phyloP scores from a whole-genome alignment of 257 asterid genomes.

The Lantana camara region DNA sequence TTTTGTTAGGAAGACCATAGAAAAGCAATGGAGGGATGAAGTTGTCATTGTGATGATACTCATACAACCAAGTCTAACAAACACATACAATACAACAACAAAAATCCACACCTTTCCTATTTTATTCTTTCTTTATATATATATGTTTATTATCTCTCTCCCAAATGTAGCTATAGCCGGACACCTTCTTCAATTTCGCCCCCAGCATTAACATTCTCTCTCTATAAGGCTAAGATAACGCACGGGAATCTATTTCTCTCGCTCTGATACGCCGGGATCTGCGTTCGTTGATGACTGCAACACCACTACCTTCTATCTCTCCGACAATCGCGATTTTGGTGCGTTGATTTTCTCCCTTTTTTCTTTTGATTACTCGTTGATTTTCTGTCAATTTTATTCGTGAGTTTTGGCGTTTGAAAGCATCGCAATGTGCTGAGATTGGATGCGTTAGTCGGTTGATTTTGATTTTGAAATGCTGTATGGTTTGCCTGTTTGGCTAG shows the following conservation, averaged over 20 bases:
- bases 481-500: constrained; percentile 2
- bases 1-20: constrained; percentile 19
- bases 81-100: constrained; percentile 17
- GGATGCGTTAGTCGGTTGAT: constrained; percentile 14
- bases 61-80: constrained; percentile 11
- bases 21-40: constrained; percentile 4
- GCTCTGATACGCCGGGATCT: constrained; percentile 49
- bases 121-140: constrained; percentile 4
- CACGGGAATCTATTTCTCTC: constrained; percentile 33
- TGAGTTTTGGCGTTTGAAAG: constrained; percentile 17
- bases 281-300: constrained; percentile 42
- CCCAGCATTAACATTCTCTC: constrained; percentile 15
- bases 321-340: constrained; percentile 25
- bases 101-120: constrained; percentile 12
- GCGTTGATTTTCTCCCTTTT: constrained; percentile 24
- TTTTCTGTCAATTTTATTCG: constrained; percentile 9
- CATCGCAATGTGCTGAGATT: constrained; percentile 27
- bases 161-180: constrained; percentile 25
- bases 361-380: not conserved
- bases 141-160: not conserved
- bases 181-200: constrained; percentile 31
- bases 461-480: constrained; percentile 21
- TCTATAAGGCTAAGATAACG: constrained; percentile 19
- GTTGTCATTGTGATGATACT: constrained; percentile 10
- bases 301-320: constrained; percentile 25